Base-by-base conservation (phyloP, 1,284 basidiomycete genomes). In the Cryptococcus sp. region DNA sequence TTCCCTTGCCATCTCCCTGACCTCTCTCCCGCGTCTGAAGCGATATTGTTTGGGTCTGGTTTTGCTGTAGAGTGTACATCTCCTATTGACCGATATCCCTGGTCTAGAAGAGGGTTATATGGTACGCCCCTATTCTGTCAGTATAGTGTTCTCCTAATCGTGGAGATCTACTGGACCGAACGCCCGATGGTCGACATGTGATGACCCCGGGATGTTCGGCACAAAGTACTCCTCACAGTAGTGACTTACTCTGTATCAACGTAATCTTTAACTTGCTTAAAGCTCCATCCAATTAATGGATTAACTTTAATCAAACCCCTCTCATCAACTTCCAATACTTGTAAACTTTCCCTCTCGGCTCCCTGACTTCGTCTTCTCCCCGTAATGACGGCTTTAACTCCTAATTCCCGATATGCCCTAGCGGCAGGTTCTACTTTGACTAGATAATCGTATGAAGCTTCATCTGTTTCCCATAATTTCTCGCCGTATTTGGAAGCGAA, bases 381-480 rank as follows among this genome's bases (percentile, higher is more conserved):
- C 4, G 94, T 98, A 64, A 98, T 94, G 53, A 98, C 88, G 5
- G 91, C 84, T 60, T 85, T 82, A 21, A 97, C 91, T 32, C 82
- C 80, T 36, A 96, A 80, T 43, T 85, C 82, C 53, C 83, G 79
- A 73, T 98, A 98, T 14, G 92, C 91, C 32, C 93, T 80, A 31
- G 86, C 85, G 2, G 88, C 91, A 19, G 94, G 93, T 73, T 98
- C 96, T 34, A 96, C 91, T 82, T 98, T 98, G 67, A 97, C 91
- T 2, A 85, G 78, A 71, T 86, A 97, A 73, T 98, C 94, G 67
- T 98, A 98, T 34, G 81, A 81, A 58, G 82, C 81, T 72, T 98
- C 94, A 70, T 96, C 86, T 19, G 76, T 82, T 75, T 92, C 86
- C 94, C 96, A 98, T 44, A 94, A 76, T 60, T 80, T 81, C 62